Evolutionary conservation across 169 alveolate genomes (phyloP).

Genomic region (Condylostoma magnum): DNA sequence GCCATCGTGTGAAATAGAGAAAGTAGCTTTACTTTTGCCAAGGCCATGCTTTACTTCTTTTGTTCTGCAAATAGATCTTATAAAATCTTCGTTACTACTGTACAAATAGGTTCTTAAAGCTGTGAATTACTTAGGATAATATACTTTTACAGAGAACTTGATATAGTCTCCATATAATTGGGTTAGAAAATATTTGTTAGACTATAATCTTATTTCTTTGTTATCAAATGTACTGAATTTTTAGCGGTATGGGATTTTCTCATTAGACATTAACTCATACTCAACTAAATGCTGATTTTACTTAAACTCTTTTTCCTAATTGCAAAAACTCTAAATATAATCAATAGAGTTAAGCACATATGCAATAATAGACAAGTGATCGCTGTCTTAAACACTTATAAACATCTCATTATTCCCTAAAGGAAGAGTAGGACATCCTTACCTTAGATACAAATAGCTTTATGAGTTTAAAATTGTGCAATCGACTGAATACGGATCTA

Average conservation of each 20-base stretch:
- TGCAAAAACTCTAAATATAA: not conserved
- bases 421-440: not conserved
- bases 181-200: not conserved
- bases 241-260: not conserved
- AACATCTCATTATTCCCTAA: not conserved
- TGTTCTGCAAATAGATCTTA: constrained; percentile 46
- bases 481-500: no score
- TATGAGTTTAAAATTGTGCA: no score
- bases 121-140: constrained; percentile 65
- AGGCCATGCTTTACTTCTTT: constrained; percentile 56
- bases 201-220: not conserved
- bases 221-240: not conserved
- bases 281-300: not conserved
- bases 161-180: constrained; percentile 8
- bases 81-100: constrained; percentile 52
- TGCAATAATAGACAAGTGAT: constrained; percentile 15
- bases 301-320: not conserved
- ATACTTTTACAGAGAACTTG: constrained; percentile 44
- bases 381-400: constrained; percentile 1
- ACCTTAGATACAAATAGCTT: not conserved
- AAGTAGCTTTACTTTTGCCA: constrained; percentile 59
- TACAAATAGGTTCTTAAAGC: constrained; percentile 61
- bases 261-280: not conserved
- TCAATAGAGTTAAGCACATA: not conserved
- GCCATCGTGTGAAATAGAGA: constrained; percentile 49